Percentiles rank a stretch among this genome's conserved stretches.
Evolutionary conservation across 1,284 basidiomycete genomes (phyloP).

Genomic region (Golubevia pallescens): DNA sequence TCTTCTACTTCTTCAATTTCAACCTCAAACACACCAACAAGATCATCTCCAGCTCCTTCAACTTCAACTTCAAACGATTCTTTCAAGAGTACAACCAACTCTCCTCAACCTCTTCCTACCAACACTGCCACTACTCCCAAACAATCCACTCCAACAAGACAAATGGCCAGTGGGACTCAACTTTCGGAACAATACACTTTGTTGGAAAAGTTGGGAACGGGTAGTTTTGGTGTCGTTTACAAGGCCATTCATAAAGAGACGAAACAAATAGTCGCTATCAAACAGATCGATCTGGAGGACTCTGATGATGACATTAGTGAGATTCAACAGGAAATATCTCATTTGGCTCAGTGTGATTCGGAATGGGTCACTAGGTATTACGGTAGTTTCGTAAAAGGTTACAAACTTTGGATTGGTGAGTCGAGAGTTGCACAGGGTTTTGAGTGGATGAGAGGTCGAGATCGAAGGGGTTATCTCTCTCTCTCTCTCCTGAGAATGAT

Average conservation of each 20-base stretch:
- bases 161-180: conserved; percentile 31
- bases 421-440: no score
- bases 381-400: conserved; percentile 92
- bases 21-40: conserved; percentile 20
- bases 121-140: conserved; percentile 3
- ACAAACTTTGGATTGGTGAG: conserved; percentile 89
- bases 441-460: no score
- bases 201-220: conserved; percentile 94
- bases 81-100: conserved; percentile 1
- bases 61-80: conserved; percentile 1
- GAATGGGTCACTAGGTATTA: conserved; percentile 96
- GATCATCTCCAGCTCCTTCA: conserved; percentile 8
- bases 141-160: background rate
- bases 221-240: conserved; percentile 94
- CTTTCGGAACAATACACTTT: conserved; percentile 76
- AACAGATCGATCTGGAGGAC: conserved; percentile 79
- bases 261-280: conserved; percentile 92
- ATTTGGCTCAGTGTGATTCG: conserved; percentile 91
- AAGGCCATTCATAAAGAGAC: conserved; percentile 89
- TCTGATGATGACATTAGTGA: conserved; percentile 58
- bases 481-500: no score
- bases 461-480: no score
- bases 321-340: conserved; percentile 96
- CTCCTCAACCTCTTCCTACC: background rate
- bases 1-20: conserved; percentile 21